These are phyloP conservation scores for Botryotinia narcissicola DNA, from an alignment of 2,329 filamentous ascomycete species.

Conservation along the genomic window DNA sequence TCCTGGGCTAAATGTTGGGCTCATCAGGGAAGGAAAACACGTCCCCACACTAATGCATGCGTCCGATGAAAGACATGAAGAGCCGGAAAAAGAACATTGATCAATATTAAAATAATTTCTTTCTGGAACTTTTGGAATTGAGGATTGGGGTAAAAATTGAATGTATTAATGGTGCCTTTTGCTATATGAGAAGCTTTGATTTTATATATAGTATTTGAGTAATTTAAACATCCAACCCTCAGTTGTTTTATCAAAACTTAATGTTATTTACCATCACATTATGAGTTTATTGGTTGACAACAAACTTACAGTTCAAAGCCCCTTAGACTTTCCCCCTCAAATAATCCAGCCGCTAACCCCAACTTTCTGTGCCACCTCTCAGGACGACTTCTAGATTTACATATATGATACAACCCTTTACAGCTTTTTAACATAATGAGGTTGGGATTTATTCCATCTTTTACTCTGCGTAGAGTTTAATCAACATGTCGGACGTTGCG, in stretches of 20 bases:
- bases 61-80: constrained; percentile 8
- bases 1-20: neutral
- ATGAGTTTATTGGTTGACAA: neutral
- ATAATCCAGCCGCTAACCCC: neutral
- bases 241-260: neutral
- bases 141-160: neutral
- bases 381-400: neutral
- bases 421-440: constrained; percentile 10
- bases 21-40: neutral
- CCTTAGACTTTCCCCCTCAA: neutral
- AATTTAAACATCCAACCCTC: neutral
- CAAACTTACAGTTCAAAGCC: neutral
- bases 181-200: neutral
- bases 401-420: neutral
- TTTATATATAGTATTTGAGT: neutral
- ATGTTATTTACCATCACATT: neutral
- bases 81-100: neutral
- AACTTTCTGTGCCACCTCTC: constrained; percentile 1
- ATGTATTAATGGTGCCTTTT: neutral
- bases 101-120: neutral
- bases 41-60: constrained; percentile 6
- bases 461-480: constrained; percentile 19
- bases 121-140: constrained; percentile 13
- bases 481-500: constrained; percentile 29
- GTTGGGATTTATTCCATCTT: constrained; percentile 1